These are phyloP conservation scores for Babesia divergens DNA, from an alignment of 169 alveolate species.

Conservation along the genomic window DNA sequence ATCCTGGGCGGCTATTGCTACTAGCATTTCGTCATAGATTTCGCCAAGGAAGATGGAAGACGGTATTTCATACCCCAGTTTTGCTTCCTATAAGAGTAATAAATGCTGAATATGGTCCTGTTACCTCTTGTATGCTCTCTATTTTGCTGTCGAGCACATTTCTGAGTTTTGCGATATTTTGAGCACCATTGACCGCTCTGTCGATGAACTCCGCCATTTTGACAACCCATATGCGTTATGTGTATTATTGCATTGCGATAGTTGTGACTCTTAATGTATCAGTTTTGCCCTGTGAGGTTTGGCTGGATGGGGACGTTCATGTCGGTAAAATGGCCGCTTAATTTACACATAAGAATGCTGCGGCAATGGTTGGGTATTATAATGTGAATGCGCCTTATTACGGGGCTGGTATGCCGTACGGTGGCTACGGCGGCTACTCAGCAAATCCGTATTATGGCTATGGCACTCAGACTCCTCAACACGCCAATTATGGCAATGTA, in stretches of 20 bases:
- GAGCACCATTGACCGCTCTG: slow-evolving; percentile 19
- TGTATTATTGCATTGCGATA: neutral
- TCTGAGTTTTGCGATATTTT: slow-evolving; percentile 20
- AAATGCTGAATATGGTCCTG: neutral
- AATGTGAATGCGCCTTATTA: neutral
- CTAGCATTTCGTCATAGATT: slow-evolving; percentile 22
- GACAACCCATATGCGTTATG: neutral
- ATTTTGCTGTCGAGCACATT: slow-evolving; percentile 14
- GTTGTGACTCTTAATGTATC: neutral
- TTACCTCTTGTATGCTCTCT: slow-evolving; percentile 26
- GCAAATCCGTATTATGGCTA: neutral
- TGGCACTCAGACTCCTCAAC: neutral
- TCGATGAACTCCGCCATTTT: slow-evolving; percentile 29
- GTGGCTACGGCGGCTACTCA: slow-evolving; percentile 1
- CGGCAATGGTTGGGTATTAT: neutral
- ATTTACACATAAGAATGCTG: neutral
- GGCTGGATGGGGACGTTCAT: neutral
- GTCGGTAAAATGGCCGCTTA: neutral
- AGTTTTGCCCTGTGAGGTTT: neutral
- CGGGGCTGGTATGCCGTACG: slow-evolving; percentile 2
- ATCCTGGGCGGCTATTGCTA: slow-evolving; percentile 10
- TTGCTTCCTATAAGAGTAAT: neutral
- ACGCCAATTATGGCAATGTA: neutral
- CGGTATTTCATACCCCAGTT: slow-evolving; percentile 12
- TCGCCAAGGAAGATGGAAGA: slow-evolving; percentile 24